Evolutionary conservation across 768 basidiomycete species (phyloP).

Genomic region (Lactarius vividus): DNA sequence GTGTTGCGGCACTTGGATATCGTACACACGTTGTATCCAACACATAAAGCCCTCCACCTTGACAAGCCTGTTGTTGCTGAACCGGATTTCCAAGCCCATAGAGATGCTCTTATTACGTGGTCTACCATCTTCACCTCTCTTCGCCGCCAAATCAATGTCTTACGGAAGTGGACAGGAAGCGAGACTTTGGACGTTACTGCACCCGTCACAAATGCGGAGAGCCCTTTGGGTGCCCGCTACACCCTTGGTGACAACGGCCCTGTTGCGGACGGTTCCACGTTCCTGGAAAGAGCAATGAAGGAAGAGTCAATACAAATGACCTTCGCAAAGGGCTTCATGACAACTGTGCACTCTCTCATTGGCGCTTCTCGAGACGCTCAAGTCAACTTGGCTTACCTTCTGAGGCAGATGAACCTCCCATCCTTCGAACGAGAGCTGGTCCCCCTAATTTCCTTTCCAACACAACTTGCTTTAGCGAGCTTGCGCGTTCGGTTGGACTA

Average conservation of each 20-base stretch:
- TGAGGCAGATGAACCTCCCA: conserved; percentile 88
- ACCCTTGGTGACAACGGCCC: conserved; percentile 36
- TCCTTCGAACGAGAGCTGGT: conserved; percentile 87
- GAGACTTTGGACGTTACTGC: conserved; percentile 86
- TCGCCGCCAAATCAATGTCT: conserved; percentile 72
- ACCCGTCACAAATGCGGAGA: conserved; percentile 66
- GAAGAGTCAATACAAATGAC: conserved; percentile 95
- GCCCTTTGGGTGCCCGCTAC: conserved; percentile 37
- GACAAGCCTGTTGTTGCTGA: conserved; percentile 75
- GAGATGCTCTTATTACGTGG: conserved; percentile 91
- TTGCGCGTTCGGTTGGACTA: conserved; percentile 88
- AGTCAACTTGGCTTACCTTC: conserved; percentile 70
- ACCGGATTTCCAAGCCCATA: conserved; percentile 68
- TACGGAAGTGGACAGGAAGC: conserved; percentile 93
- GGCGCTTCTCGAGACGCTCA: conserved; percentile 84
- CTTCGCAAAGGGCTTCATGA: conserved; percentile 87
- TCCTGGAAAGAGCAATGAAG: conserved; percentile 91
- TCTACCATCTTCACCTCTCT: conserved; percentile 82
- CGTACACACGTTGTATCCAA: conserved; percentile 85
- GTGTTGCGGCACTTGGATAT: conserved; percentile 75
- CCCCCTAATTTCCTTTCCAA: conserved; percentile 93
- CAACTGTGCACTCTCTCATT: conserved; percentile 84
- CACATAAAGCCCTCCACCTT: conserved; percentile 69
- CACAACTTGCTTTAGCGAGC: conserved; percentile 88
- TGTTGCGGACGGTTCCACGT: conserved; percentile 73